Percentiles rank a stretch among this genome's conserved stretches.
Conservation (phyloP, 208 protist genomes). For the Trypanosoma scelopori region DNA sequence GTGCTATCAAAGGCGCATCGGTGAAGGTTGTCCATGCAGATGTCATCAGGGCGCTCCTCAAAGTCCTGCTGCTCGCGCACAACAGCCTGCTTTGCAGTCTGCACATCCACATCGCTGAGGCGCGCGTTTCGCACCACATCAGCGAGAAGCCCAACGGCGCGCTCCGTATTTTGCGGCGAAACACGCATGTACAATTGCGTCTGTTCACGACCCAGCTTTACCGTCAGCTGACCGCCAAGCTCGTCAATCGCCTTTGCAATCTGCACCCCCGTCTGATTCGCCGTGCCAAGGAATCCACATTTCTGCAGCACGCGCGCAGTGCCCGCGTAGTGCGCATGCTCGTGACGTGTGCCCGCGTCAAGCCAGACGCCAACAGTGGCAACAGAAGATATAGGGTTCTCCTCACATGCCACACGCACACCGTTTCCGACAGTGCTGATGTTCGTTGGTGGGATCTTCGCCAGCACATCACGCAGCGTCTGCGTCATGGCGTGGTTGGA, state of each 20-base stretch:
- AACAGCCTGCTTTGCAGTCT: slow-evolving; percentile 90
- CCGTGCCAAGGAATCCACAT: slow-evolving; percentile 97
- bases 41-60: slow-evolving; percentile 91
- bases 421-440: slow-evolving; percentile 94
- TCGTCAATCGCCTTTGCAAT: slow-evolving; percentile 95
- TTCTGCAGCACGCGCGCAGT: slow-evolving; percentile 98
- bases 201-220: slow-evolving; percentile 97
- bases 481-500: slow-evolving; percentile 69
- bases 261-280: slow-evolving; percentile 76
- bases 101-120: slow-evolving; percentile 84
- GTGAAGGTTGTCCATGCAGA: slow-evolving; percentile 97
- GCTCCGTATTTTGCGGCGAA: slow-evolving; percentile 91
- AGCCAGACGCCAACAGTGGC: slow-evolving; percentile 97
- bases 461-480: slow-evolving; percentile 66
- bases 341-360: slow-evolving; percentile 95
- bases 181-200: slow-evolving; percentile 95
- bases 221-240: slow-evolving; percentile 96
- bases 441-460: slow-evolving; percentile 84
- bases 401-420: slow-evolving; percentile 96
- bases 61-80: slow-evolving; percentile 93
- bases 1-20: slow-evolving; percentile 91
- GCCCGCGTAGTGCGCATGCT: slow-evolving; percentile 95
- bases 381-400: slow-evolving; percentile 85
- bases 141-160: slow-evolving; percentile 94
- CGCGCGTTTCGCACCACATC: slow-evolving; percentile 97